These are phyloP conservation scores for Candolleomyces aberdarensis DNA, from an alignment of 768 basidiomycete genomes.

Conservation along the genomic window DNA sequence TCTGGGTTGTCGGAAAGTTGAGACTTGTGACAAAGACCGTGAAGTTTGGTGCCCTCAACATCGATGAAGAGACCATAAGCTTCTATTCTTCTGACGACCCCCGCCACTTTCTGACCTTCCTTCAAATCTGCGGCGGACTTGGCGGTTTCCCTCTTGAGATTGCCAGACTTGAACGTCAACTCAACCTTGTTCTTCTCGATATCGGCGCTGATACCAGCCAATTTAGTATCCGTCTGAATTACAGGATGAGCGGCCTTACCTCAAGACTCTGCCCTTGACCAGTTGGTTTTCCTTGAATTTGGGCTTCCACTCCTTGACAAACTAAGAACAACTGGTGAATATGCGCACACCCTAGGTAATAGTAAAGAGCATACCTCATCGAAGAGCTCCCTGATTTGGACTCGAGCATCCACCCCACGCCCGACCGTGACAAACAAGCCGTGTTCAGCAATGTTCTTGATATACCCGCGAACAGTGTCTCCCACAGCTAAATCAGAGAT, in stretches of 20 bases:
- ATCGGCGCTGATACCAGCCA: constrained; percentile 55
- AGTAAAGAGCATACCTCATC: constrained; percentile 53
- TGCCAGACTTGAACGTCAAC: constrained; percentile 79
- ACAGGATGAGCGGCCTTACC: constrained; percentile 35
- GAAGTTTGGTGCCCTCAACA: constrained; percentile 80
- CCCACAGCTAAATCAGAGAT: constrained; percentile 68
- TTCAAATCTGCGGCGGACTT: constrained; percentile 52
- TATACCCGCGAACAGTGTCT: constrained; percentile 78
- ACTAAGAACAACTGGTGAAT: constrained; percentile 45
- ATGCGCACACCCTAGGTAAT: background rate
- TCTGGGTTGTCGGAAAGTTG: constrained; percentile 89
- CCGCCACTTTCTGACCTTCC: constrained; percentile 79
- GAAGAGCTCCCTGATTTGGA: constrained; percentile 92
- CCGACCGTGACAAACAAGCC: constrained; percentile 90
- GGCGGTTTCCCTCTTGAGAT: constrained; percentile 34
- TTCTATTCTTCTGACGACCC: constrained; percentile 77
- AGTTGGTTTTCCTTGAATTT: constrained; percentile 78
- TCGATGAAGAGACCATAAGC: constrained; percentile 91
- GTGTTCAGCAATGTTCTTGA: constrained; percentile 83
- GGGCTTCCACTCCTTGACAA: constrained; percentile 92
- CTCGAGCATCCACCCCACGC: constrained; percentile 79
- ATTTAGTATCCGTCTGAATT: background rate
- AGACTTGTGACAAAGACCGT: constrained; percentile 92
- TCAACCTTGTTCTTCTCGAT: constrained; percentile 76
- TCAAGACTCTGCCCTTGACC: constrained; percentile 82